Evolutionary conservation across 345 rosid species (phyloP).

Genomic region (Gossypium raimondii): DNA sequence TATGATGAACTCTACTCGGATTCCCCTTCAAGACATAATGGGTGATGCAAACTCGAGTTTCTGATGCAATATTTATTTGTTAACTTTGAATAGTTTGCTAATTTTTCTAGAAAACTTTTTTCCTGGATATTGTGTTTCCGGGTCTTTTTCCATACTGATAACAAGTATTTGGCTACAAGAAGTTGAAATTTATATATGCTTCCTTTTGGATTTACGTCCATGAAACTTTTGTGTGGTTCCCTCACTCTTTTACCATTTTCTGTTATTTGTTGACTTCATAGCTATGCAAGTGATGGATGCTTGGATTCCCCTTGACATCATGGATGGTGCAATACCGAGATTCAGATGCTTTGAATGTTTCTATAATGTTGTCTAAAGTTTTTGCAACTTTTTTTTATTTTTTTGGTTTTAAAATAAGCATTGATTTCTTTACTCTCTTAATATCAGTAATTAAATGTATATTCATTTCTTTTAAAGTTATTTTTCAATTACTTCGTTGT

Average conservation of each 20-base stretch:
- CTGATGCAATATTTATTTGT: constrained; percentile 36
- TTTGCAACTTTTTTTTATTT: neutral
- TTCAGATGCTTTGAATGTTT: constrained; percentile 36
- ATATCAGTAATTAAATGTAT: no score
- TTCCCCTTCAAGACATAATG: constrained; percentile 53
- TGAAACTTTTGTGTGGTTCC: neutral
- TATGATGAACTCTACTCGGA: constrained; percentile 50
- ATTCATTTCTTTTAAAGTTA: neutral
- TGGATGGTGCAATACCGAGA: constrained; percentile 47
- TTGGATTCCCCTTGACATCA: constrained; percentile 39
- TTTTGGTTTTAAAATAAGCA: neutral
- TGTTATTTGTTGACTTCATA: neutral
- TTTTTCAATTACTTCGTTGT: neutral
- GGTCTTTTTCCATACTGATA: neutral
- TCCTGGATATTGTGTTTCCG: neutral
- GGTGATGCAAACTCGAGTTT: constrained; percentile 56
- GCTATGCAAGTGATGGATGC: constrained; percentile 41
- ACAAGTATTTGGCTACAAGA: neutral
- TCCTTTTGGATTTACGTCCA: neutral
- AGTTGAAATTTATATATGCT: neutral
- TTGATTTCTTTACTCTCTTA: neutral
- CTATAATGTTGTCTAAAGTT: neutral
- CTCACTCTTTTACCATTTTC: neutral
- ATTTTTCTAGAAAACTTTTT: neutral
- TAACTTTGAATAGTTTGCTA: neutral